phyloP scores from a whole-genome alignment of 2,329 filamentous ascomycete species.

The Clarireedia homoeocarpa region DNA sequence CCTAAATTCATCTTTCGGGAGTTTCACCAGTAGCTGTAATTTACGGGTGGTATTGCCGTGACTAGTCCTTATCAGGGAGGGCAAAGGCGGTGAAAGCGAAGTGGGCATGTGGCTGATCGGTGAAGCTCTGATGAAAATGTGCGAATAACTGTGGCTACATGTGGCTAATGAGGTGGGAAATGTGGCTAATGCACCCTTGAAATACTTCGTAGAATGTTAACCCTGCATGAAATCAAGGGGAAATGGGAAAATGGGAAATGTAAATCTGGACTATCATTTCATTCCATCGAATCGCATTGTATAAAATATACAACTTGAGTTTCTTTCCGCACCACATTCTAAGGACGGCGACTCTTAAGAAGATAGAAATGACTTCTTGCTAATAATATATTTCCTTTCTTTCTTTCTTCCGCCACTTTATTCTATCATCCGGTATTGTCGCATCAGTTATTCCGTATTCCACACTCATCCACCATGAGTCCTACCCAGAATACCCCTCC shows the following conservation, averaged over 20 bases:
- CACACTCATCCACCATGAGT: neutral
- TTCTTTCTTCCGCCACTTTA: neutral
- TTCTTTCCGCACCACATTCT: no score
- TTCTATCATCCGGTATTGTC: neutral
- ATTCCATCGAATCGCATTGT: neutral
- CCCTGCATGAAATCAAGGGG: neutral
- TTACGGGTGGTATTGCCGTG: neutral
- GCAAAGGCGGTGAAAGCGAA: neutral
- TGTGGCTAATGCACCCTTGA: neutral
- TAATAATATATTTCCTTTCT: neutral
- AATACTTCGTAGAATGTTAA: neutral
- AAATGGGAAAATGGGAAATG: neutral
- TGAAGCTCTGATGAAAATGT: neutral
- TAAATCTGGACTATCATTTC: neutral
- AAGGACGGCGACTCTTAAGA: neutral
- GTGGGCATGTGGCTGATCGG: neutral
- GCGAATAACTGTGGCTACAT: neutral
- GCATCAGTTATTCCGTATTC: neutral
- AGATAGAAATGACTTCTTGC: neutral
- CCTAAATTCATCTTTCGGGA: neutral
- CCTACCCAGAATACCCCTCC: constrained; percentile 6
- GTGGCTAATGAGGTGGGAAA: neutral
- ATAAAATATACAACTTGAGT: neutral
- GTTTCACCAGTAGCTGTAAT: neutral
- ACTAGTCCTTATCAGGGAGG: neutral